Evolutionary conservation across 441 rosid species (phyloP).

Genomic region (Manihot esculenta): DNA sequence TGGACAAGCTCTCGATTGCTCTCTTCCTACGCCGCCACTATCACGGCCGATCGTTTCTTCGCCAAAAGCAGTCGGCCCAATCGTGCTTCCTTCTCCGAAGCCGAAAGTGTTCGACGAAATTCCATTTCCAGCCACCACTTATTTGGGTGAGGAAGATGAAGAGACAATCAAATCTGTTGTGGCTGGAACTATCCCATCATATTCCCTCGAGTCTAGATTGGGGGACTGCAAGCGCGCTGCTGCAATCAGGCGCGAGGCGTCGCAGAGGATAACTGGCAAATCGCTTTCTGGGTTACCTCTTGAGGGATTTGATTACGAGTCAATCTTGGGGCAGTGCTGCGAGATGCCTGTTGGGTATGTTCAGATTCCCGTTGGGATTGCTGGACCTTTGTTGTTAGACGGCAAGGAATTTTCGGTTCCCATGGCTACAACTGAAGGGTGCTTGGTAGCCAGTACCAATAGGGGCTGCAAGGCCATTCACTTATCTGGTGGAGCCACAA

Average conservation of each 20-base stretch:
- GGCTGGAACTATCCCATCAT: conserved; percentile 47
- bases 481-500: too few species aligned
- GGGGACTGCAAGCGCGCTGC: conserved; percentile 76
- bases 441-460: too few species aligned
- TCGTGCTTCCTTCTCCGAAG: conserved; percentile 4
- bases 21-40: conserved; percentile 7
- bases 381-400: too few species aligned
- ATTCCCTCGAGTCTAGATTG: conserved; percentile 60
- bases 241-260: conserved; percentile 64
- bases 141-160: conserved; percentile 47
- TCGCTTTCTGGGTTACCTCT: conserved; percentile 41
- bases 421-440: too few species aligned
- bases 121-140: neutral
- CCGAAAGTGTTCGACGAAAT: conserved; percentile 15
- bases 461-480: too few species aligned
- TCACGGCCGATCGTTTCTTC: neutral
- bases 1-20: conserved; percentile 17
- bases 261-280: conserved; percentile 65
- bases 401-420: too few species aligned
- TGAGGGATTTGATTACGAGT: too few species aligned
- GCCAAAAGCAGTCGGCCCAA: neutral
- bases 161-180: conserved; percentile 57
- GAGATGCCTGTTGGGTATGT: too few species aligned
- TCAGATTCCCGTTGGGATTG: too few species aligned
- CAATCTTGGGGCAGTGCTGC: too few species aligned